Evolutionary conservation across 169 alveolate genomes (phyloP), one percentile per base, ranked within the genome.

Genomic region (Plasmodium ovale): DNA sequence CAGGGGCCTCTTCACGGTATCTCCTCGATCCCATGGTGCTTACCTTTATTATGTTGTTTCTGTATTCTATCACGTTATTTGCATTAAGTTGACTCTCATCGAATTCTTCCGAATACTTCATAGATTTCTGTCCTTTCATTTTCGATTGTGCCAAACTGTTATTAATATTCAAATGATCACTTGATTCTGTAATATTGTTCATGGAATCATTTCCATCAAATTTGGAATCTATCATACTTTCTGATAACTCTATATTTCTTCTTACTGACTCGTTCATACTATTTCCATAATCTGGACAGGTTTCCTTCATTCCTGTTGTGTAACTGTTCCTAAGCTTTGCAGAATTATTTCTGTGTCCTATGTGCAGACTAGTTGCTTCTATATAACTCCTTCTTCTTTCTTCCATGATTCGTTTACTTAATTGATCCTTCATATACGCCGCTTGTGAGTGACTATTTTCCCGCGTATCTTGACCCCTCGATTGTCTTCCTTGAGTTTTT

Each of bases 41-140:
- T 5, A 16, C 65, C 12, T 21, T 68, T 27, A 27, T 1, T 12
- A 68, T 9, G 9, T 64, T 44, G 53, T 33, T 68, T 31, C 82
- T 44, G 21, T 68, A 31, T 68, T 68, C 60, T 64, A 68, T 68
- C n/a, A 42, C 64, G 16, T 16, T 23, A 31, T 33, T 33, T 21
- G 16, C 31, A 49, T 33, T 44, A 33, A 12, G 10, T 23, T 16
- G 27, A 33, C 3, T 68, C 9, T 31, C 19, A 23, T 16, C 16
- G 2, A 44, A 68, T 68, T 68, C 82, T 68, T 68, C 64, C 33
- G 64, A 68, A n/a, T 27, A 23, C 31, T 68, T 42, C 33, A 31
- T 42, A 9, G 29, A 68, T 23, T 68, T 49, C 19, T 68, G 44
- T 68, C 31, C 23, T 9, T 35, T 31, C 5, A 16, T 44, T 31